Evolutionary conservation across 768 basidiomycete genomes (phyloP), one percentile per base, ranked within the genome.

Genomic region (Naganishia kalamii): DNA sequence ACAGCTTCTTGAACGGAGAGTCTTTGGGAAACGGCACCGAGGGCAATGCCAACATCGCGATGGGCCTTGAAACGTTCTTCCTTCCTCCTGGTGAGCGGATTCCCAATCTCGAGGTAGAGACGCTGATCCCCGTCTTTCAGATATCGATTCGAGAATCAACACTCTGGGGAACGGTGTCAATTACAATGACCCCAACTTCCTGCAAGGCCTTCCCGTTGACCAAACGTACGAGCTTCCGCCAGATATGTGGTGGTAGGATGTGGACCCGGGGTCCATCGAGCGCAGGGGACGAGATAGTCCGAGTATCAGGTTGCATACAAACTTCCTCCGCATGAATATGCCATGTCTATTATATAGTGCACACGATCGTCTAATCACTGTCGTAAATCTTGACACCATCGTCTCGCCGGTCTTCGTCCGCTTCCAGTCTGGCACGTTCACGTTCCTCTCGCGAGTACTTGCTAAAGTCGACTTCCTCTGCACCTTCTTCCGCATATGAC

Each of bases 401-500:
- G 41, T 48, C 70, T 6, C 21, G 44, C 21, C 83, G 84, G 66
- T 86, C 83, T 57, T 87, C 85, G 33, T 90, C 87, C 23, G 81
- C 87, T 75, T 79, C 78, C 54, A 79, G 72, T 44, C 77, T 63
- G 27, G 71, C 73, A n/a, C 68, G 70, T 48, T 84, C 82, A 27
- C 80, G 72, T 48, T 80, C 81, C 43, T 82, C 83, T 68, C 92
- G 83, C 62, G 92, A 88, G 71, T 93, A 99, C 75, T 92, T 88
- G 69, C 86, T 89, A 72, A 90, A 78, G 0, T 85, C 84, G 27
- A 86, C 92, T 74, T 92, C 94, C 76, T 97, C 81, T 3, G 40
- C 54, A 40, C 54, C 54, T 40, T 57, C 54, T 50, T 78, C 93
- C 73, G 87, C 78, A 40, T 92, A 81, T 15, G 79, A 82, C 68